Evolutionary conservation across 768 basidiomycete genomes (phyloP).

Genomic region (Mrakia blollopis): DNA sequence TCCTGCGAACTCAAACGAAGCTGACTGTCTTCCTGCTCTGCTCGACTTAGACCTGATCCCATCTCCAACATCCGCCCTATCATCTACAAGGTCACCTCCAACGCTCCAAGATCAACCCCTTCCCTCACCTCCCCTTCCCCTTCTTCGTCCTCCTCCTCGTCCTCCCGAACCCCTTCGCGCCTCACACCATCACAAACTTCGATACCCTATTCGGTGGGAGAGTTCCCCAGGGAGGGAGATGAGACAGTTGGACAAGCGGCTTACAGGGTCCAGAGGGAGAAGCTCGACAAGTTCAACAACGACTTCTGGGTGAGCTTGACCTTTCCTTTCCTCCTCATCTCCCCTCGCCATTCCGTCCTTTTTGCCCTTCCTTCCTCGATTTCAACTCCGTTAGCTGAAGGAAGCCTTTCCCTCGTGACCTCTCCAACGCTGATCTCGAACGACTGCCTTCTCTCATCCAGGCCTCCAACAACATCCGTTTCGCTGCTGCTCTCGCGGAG

Average conservation of each 20-base stretch:
- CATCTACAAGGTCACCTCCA: constrained; percentile 11
- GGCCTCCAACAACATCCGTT: constrained; percentile 28
- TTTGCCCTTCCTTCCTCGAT: not conserved
- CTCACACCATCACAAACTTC: not conserved
- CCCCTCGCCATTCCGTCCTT: not conserved
- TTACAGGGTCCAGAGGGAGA: constrained; percentile 21
- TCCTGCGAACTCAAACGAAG: not conserved
- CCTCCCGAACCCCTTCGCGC: constrained; percentile 3
- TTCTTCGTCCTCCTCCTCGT: not conserved
- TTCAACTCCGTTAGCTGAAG: not conserved
- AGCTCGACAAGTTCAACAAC: constrained; percentile 28
- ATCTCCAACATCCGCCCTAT: constrained; percentile 28
- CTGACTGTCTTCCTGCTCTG: not conserved
- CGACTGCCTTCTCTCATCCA: not conserved
- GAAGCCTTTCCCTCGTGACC: not conserved
- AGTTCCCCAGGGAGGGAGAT: constrained; percentile 26
- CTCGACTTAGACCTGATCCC: constrained; percentile 20
- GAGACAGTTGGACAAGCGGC: not conserved
- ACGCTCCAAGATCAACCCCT: not conserved
- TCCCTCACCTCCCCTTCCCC: not conserved
- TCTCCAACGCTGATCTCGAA: not conserved
- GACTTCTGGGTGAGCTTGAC: constrained; percentile 26
- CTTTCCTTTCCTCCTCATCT: not conserved
- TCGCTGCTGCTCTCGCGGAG: not conserved
- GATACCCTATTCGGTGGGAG: constrained; percentile 16